Base-by-base conservation (phyloP, 2,329 filamentous ascomycete genomes). In the Colletotrichum sp. region DNA sequence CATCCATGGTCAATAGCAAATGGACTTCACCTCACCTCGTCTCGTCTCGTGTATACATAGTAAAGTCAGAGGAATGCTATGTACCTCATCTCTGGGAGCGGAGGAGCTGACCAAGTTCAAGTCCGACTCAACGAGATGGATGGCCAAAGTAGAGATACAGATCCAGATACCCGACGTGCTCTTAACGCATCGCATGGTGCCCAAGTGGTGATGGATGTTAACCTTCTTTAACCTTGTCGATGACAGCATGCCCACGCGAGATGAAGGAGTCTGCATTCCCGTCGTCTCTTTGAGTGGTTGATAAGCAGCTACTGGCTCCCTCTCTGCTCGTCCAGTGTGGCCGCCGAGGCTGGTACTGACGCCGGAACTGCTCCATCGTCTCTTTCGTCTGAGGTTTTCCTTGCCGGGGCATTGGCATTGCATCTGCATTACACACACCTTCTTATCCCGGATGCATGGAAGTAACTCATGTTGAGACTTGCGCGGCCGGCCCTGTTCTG, bases 381-480 rank as follows among this genome's bases (percentile, higher is more conserved):
- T 59, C 44, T 34, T 44, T 68, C 73, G 57, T 76, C 73, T 60
- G 64, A 76, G 21, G 44, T 76, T 76, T 68, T 36, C 67, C 44
- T 64, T 59, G 24, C 44, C 24, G 21, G 24, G 57, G 36, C 28
- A 52, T 52, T 49, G 52, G 52, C 52, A 60, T 30, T 28, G 26
- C 30, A 39, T 52, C 57, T 64, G 66, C 71, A 74, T 70, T 70
- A n/a, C 63, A 44, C n/a, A 30, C 28, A 59, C 21, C 39, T 44
- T 44, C 32, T 70, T 44, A 32, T 39, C 44, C 64, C 24, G 26
- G 44, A 73, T 59, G 57, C 70, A 73, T 72, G 9, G 69, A 76
- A 68, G 55, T 67, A 32, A 32, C 32, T 44, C 39, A 44, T 26
- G 21, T 15, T 21, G 21, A 10, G 18, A 32, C 60, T 66, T 73